Percentiles rank a stretch among this genome's conserved stretches.
Evolutionary conservation across 2,329 filamentous ascomycete genomes (phyloP).

Genomic region (Coniella vitis): DNA sequence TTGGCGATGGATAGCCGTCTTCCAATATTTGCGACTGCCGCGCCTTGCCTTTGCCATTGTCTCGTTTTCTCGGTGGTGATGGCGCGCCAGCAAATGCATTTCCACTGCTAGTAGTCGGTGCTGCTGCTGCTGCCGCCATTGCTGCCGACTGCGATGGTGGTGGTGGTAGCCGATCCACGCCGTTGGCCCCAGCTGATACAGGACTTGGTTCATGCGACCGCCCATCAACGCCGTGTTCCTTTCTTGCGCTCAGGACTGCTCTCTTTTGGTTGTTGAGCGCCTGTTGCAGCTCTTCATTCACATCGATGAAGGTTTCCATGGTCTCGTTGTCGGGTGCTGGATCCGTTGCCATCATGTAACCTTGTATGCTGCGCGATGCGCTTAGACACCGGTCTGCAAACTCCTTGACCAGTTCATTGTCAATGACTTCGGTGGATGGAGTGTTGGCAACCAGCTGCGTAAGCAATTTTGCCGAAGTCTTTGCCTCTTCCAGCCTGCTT

Average conservation of each 20-base stretch:
- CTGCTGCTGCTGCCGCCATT: too few relatives aligned
- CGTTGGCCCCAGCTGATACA: constrained; percentile 19
- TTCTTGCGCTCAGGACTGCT: constrained; percentile 59
- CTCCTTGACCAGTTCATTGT: constrained; percentile 86
- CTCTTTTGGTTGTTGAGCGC: constrained; percentile 80
- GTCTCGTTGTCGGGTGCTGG: constrained; percentile 87
- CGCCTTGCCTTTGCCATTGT: constrained; percentile 23
- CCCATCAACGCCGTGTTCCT: constrained; percentile 40
- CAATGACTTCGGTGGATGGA: constrained; percentile 64
- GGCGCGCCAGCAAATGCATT: constrained; percentile 13
- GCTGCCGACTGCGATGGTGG: too few relatives aligned
- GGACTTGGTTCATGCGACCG: constrained; percentile 24
- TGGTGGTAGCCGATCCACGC: constrained; percentile 10
- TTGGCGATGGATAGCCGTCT: constrained; percentile 9
- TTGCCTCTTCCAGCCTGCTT: constrained; percentile 80
- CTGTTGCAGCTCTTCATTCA: constrained; percentile 82
- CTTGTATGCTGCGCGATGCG: constrained; percentile 75
- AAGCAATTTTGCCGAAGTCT: constrained; percentile 85
- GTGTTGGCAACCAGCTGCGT: constrained; percentile 87
- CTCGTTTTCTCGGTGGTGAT: constrained; percentile 5
- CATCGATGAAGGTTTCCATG: constrained; percentile 87
- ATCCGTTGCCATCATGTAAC: constrained; percentile 73
- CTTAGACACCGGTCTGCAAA: constrained; percentile 81
- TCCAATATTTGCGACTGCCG: constrained; percentile 14
- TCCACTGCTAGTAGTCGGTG: background rate